These are phyloP conservation scores for Lunularia cruciata DNA, from an alignment of 225 moss, liverwort and hornwort genomes.

Conservation along the genomic window DNA sequence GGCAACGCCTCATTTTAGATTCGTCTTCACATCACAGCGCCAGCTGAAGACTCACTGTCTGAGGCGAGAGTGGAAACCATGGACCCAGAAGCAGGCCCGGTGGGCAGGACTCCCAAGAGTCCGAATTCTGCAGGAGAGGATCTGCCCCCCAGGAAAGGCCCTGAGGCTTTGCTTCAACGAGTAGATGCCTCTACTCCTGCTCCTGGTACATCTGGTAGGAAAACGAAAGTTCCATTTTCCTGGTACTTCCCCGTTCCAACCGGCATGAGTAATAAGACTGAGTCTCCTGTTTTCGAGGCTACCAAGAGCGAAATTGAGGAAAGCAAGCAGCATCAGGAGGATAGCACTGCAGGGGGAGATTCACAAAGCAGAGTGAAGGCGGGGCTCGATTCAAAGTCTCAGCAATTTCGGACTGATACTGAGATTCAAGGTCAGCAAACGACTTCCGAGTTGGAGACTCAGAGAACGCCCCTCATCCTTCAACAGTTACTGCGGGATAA, in stretches of 20 bases:
- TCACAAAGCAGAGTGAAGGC: no score
- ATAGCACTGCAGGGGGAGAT: not conserved
- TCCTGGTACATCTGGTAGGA: not conserved
- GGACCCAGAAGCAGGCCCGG: not conserved
- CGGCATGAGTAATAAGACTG: not conserved
- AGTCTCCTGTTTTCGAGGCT: not conserved
- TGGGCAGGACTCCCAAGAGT: not conserved
- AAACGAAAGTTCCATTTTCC: constrained; percentile 4
- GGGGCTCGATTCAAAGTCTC: no score
- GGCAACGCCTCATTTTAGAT: not conserved
- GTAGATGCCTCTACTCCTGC: not conserved
- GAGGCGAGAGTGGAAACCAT: not conserved
- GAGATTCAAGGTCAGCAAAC: no score
- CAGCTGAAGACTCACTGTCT: no score
- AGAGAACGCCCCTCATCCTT: constrained; percentile 5
- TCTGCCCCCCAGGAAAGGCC: constrained; percentile 4
- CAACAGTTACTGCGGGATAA: constrained; percentile 19
- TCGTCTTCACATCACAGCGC: not conserved
- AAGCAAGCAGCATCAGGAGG: not conserved
- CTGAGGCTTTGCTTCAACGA: not conserved
- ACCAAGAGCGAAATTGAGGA: not conserved
- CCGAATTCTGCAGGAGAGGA: not conserved
- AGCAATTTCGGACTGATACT: no score
- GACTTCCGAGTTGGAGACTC: no score
- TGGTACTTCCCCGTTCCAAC: constrained; percentile 3